These are phyloP conservation scores for Tephrocybe sp. DNA, from an alignment of 768 basidiomycete genomes.

Conservation along the genomic window DNA sequence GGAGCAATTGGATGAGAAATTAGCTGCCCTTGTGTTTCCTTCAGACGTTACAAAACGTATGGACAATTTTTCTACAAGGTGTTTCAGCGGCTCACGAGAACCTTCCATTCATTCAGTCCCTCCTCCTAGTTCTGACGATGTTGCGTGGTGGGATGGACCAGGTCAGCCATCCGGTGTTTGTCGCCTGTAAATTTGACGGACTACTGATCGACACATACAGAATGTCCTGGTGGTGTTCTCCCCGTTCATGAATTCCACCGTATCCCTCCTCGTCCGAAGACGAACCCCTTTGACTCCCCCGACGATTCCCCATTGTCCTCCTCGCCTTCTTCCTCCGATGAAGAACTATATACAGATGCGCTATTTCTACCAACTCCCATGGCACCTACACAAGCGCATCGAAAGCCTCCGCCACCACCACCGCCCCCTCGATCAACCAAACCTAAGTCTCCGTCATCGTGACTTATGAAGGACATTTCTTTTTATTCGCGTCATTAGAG, in stretches of 20 bases:
- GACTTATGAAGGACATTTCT: background rate
- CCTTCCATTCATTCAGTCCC: constrained; percentile 51
- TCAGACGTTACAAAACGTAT: constrained; percentile 41
- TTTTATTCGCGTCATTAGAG: no score
- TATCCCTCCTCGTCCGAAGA: constrained; percentile 27
- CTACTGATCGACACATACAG: constrained; percentile 28
- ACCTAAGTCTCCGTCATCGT: constrained; percentile 10
- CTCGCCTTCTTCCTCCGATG: constrained; percentile 81
- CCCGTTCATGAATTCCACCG: constrained; percentile 38
- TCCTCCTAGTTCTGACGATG: constrained; percentile 77
- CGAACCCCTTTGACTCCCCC: constrained; percentile 77
- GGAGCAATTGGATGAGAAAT: constrained; percentile 69
- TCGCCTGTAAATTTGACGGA: background rate
- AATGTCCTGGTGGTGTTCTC: constrained; percentile 57
- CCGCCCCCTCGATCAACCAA: constrained; percentile 38
- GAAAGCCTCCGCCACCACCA: constrained; percentile 44
- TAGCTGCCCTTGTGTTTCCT: constrained; percentile 55
- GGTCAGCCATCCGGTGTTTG: constrained; percentile 43
- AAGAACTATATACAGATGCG: constrained; percentile 78
- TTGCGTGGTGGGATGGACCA: constrained; percentile 75
- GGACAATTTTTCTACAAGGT: constrained; percentile 21
- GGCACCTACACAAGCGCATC: constrained; percentile 49
- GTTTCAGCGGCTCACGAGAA: constrained; percentile 1
- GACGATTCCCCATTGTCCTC: constrained; percentile 64
- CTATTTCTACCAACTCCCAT: constrained; percentile 69